phyloP scores from a whole-genome alignment of 2,329 filamentous ascomycete genomes.

The Penicillium sp. region DNA sequence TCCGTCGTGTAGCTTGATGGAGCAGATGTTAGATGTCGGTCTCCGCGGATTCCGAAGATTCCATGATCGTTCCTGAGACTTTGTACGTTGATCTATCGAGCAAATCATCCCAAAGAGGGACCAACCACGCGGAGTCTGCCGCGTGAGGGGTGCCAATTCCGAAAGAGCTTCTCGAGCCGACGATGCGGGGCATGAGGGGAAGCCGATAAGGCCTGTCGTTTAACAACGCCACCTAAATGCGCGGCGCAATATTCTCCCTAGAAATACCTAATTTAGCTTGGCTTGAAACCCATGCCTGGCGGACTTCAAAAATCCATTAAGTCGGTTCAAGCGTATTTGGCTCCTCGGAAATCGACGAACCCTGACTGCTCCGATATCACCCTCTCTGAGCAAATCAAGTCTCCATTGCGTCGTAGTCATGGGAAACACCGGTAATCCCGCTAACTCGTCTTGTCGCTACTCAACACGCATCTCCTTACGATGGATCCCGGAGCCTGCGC shows the following conservation, averaged over 20 bases:
- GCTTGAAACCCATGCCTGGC: not conserved
- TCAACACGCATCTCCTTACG: conserved; percentile 50
- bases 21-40: not conserved
- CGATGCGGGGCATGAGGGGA: conserved; percentile 28
- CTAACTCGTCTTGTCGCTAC: conserved; percentile 25
- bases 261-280: conserved; percentile 16
- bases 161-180: conserved; percentile 13
- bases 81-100: not conserved
- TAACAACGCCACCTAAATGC: no score
- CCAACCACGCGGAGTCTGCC: not conserved
- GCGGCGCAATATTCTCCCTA: conserved; percentile 17
- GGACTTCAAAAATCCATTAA: not conserved
- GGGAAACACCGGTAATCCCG: conserved; percentile 10
- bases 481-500: conserved; percentile 47
- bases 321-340: not conserved
- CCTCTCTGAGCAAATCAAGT: not conserved
- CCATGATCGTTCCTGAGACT: not conserved
- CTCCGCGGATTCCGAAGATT: not conserved
- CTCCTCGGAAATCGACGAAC: not conserved
- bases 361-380: not conserved
- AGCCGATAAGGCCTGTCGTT: conserved; percentile 14
- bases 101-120: not conserved
- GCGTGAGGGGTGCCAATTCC: not conserved
- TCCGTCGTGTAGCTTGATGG: no score
- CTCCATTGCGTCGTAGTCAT: conserved; percentile 8